phyloP scores from a whole-genome alignment of 495 filamentous ascomycete species.

The Xylaria castorea region DNA sequence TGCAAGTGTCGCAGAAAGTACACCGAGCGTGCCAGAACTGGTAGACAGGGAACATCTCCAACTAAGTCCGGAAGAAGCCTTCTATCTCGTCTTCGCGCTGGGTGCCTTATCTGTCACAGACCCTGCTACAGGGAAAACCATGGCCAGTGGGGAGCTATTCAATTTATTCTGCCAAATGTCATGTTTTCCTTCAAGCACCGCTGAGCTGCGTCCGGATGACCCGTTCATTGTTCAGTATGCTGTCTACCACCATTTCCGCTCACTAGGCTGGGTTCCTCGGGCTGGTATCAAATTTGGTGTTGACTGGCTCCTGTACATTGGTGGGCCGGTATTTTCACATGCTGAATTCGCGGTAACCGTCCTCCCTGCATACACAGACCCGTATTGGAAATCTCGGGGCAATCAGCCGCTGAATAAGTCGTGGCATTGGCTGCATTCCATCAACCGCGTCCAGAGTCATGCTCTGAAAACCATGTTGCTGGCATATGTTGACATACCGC shows the following conservation, averaged over 20 bases:
- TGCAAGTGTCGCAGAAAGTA: not conserved
- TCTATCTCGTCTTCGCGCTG: constrained; percentile 86
- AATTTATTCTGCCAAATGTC: constrained; percentile 70
- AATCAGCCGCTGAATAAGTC: constrained; percentile 56
- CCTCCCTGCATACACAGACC: constrained; percentile 78
- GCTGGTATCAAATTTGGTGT: constrained; percentile 93
- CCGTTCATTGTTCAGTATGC: constrained; percentile 86
- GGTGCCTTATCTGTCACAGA: constrained; percentile 75
- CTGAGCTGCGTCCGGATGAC: constrained; percentile 68
- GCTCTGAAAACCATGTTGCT: constrained; percentile 88
- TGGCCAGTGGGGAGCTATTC: constrained; percentile 63
- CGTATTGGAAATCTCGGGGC: constrained; percentile 69
- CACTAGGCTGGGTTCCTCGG: constrained; percentile 94
- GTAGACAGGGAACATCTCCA: constrained; percentile 90
- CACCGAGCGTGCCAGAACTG: constrained; percentile 44
- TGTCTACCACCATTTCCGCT: constrained; percentile 96
- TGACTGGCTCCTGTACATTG: constrained; percentile 91
- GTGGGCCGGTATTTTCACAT: constrained; percentile 93
- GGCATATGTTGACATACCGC: constrained; percentile 89
- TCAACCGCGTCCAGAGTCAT: constrained; percentile 88
- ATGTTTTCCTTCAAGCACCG: constrained; percentile 65
- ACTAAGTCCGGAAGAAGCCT: constrained; percentile 85
- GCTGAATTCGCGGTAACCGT: constrained; percentile 90
- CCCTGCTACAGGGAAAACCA: constrained; percentile 54
- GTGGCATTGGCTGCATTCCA: constrained; percentile 93